phyloP scores from a whole-genome alignment of 2,329 filamentous ascomycete genomes.

The Exutisphaerella laricina region DNA sequence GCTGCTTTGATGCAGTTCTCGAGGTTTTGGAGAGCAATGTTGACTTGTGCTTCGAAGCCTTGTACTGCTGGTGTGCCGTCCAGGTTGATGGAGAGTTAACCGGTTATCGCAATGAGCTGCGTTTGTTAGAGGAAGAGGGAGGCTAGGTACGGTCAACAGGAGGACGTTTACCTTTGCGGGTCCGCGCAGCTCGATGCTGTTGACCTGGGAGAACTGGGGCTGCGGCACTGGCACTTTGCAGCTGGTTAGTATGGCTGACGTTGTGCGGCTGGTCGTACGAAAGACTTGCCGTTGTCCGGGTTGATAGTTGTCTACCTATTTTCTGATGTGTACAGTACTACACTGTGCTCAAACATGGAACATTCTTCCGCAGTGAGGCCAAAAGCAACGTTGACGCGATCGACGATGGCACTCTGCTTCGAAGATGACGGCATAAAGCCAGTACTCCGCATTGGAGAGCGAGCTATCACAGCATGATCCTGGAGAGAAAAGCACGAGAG shows the following conservation, averaged over 20 bases:
- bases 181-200: conserved; percentile 11
- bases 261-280: not conserved
- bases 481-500: too few species aligned
- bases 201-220: conserved; percentile 19
- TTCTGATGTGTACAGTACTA: not conserved
- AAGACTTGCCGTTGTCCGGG: not conserved
- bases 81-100: conserved; percentile 17
- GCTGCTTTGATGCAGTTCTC: conserved; percentile 19
- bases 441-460: too few species aligned
- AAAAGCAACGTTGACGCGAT: not conserved
- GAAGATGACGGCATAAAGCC: too few species aligned
- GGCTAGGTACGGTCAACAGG: not conserved
- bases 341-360: not conserved
- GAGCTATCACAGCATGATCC: too few species aligned
- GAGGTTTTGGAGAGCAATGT: conserved; percentile 16
- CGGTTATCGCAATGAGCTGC: conserved; percentile 17
- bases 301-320: conserved; percentile 4
- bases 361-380: not conserved
- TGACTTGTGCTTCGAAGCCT: conserved; percentile 16
- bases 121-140: not conserved
- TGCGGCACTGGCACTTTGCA: conserved; percentile 12
- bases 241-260: too few species aligned
- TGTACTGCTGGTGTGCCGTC: conserved; percentile 10
- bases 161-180: conserved; percentile 7
- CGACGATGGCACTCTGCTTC: not conserved